Conservation (phyloP, 148 eudicot genomes). For the Drosera capensis region DNA sequence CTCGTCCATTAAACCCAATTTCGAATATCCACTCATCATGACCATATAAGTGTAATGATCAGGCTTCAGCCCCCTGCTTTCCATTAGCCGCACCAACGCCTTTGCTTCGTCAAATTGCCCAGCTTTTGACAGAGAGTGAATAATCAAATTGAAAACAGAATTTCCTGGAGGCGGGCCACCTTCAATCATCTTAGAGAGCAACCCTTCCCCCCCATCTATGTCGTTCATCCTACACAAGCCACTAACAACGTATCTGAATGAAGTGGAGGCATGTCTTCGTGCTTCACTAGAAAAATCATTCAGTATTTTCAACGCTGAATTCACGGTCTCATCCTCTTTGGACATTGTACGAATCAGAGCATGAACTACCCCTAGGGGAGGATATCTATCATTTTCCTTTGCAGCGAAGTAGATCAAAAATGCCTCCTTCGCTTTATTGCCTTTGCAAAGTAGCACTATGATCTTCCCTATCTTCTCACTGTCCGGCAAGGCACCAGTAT, state of each 20-base stretch:
- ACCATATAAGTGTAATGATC: conserved; percentile 73
- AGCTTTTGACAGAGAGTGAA: conserved; percentile 37
- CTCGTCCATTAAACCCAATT: conserved; percentile 62
- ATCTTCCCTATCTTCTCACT: conserved; percentile 46
- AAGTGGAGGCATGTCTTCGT: conserved; percentile 32
- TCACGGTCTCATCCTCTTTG: conserved; percentile 33
- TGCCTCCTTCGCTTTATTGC: conserved; percentile 39
- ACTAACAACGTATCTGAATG: conserved; percentile 38
- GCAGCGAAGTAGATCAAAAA: conserved; percentile 48
- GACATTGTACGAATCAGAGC: conserved; percentile 46
- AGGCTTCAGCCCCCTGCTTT: conserved; percentile 68
- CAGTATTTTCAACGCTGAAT: conserved; percentile 47
- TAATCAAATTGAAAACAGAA: conserved; percentile 41
- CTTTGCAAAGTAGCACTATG: conserved; percentile 48
- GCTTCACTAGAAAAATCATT: conserved; percentile 34
- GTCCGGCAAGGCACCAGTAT: conserved; percentile 40
- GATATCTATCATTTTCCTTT: conserved; percentile 28
- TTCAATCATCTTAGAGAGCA: conserved; percentile 59
- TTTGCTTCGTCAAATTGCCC: conserved; percentile 59
- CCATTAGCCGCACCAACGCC: conserved; percentile 43
- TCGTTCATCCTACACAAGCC: conserved; percentile 64
- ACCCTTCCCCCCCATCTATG: conserved; percentile 38
- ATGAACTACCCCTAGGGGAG: conserved; percentile 31
- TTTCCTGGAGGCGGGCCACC: conserved; percentile 84
- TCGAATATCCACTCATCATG: conserved; percentile 63